phyloP scores from a whole-genome alignment of 306 rosid genomes.

The Quercus dentata region DNA sequence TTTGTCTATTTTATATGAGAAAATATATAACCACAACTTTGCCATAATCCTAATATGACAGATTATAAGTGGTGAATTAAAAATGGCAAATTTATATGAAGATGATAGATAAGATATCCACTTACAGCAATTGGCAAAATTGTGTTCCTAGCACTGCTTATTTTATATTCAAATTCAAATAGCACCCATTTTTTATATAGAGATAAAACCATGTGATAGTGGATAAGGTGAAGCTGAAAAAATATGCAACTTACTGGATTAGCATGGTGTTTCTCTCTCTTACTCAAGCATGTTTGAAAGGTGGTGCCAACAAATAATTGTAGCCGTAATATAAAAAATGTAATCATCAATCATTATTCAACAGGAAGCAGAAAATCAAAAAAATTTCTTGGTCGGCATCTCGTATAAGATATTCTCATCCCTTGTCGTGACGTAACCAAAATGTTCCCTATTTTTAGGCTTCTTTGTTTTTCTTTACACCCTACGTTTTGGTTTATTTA shows the following conservation, averaged over 20 bases:
- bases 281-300: not conserved
- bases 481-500: not conserved
- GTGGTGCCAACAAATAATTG: not conserved
- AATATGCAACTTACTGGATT: not conserved
- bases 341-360: conserved; percentile 12
- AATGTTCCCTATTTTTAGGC: conserved; percentile 20
- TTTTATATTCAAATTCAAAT: too few species aligned
- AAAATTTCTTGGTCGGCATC: conserved; percentile 32
- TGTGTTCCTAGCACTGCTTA: too few species aligned
- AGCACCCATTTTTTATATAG: too few species aligned
- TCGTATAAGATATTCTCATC: conserved; percentile 45
- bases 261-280: not conserved
- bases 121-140: too few species aligned
- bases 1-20: too few species aligned
- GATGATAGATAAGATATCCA: too few species aligned
- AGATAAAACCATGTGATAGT: too few species aligned
- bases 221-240: not conserved
- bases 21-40: too few species aligned
- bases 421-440: conserved; percentile 54
- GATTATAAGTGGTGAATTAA: too few species aligned
- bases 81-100: too few species aligned
- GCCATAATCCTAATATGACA: too few species aligned
- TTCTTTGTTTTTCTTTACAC: conserved; percentile 3
- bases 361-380: not conserved
- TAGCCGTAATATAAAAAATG: not conserved